Percentiles rank a stretch among this genome's conserved stretches.
Conservation (phyloP, 192 early-diverging fungal species). For the Coemansia sp. region DNA sequence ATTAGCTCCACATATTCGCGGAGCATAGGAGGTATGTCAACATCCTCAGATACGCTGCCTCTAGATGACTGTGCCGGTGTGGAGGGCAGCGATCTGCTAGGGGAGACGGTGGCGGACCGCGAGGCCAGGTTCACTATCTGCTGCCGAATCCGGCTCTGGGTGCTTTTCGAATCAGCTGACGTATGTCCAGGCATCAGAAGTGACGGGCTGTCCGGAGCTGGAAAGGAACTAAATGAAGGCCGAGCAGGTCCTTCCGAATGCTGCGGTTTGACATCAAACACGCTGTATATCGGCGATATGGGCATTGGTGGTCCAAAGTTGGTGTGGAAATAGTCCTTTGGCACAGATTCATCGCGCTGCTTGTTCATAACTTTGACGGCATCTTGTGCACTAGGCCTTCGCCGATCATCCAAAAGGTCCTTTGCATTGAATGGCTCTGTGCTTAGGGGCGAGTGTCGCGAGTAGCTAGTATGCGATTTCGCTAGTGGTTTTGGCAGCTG, state of each 20-base stretch:
- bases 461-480: background rate
- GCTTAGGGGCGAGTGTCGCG: background rate
- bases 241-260: background rate
- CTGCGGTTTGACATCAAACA: slow-evolving; percentile 3
- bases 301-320: slow-evolving; percentile 16
- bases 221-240: background rate
- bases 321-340: slow-evolving; percentile 7
- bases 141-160: background rate
- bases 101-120: background rate
- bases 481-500: background rate
- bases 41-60: background rate
- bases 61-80: background rate
- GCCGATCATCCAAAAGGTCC: background rate
- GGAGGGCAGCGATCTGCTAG: background rate
- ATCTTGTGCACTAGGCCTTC: background rate
- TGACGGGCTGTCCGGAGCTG: background rate
- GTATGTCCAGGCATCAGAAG: background rate
- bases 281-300: background rate
- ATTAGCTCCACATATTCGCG: slow-evolving; percentile 31
- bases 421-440: slow-evolving; percentile 3
- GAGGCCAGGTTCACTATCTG: background rate
- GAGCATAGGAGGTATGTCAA: slow-evolving; percentile 30
- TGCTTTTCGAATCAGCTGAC: background rate
- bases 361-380: background rate
- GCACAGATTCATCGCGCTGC: background rate